Conservation (phyloP, 768 basidiomycete species). For the Neoboletus brunneissimus region DNA sequence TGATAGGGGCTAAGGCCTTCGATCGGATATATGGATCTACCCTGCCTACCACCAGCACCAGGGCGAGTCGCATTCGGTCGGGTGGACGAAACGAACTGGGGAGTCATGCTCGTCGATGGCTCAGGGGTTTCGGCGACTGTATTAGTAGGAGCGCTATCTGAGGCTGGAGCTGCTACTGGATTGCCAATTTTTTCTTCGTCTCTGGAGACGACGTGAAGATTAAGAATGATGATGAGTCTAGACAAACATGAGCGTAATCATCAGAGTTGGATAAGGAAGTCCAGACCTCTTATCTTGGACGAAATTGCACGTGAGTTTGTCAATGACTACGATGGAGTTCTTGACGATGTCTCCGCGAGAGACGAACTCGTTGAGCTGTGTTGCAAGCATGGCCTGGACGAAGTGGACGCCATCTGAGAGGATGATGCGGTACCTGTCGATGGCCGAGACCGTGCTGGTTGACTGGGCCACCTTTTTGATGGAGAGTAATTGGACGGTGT, state of each 20-base stretch:
- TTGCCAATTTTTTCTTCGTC: slow-evolving; percentile 73
- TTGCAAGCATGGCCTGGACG: slow-evolving; percentile 93
- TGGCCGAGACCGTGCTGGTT: slow-evolving; percentile 30
- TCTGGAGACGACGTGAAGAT: slow-evolving; percentile 53
- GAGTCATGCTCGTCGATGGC: slow-evolving; percentile 29
- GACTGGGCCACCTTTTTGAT: slow-evolving; percentile 66
- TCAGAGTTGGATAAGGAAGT: background rate
- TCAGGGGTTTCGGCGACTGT: slow-evolving; percentile 24
- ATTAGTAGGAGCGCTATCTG: slow-evolving; percentile 30
- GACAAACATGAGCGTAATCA: slow-evolving; percentile 2
- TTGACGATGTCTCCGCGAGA: slow-evolving; percentile 60
- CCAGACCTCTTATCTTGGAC: slow-evolving; percentile 77
- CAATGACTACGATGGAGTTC: slow-evolving; percentile 65
- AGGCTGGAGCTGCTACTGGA: slow-evolving; percentile 40
- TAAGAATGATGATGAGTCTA: slow-evolving; percentile 82
- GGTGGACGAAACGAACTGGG: slow-evolving; percentile 27
- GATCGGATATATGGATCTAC: slow-evolving; percentile 66
- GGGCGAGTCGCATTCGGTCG: slow-evolving; percentile 7
- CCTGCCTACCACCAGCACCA: slow-evolving; percentile 14
- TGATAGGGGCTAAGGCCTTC: slow-evolving; percentile 95
- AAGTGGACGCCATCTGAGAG: slow-evolving; percentile 87
- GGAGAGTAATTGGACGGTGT: slow-evolving; percentile 76
- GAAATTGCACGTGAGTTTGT: slow-evolving; percentile 76
- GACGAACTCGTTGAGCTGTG: slow-evolving; percentile 78
- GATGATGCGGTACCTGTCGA: slow-evolving; percentile 75